These are phyloP conservation scores for Sporothrix globosa DNA, from an alignment of 2,329 filamentous ascomycete genomes.

Conservation along the genomic window DNA sequence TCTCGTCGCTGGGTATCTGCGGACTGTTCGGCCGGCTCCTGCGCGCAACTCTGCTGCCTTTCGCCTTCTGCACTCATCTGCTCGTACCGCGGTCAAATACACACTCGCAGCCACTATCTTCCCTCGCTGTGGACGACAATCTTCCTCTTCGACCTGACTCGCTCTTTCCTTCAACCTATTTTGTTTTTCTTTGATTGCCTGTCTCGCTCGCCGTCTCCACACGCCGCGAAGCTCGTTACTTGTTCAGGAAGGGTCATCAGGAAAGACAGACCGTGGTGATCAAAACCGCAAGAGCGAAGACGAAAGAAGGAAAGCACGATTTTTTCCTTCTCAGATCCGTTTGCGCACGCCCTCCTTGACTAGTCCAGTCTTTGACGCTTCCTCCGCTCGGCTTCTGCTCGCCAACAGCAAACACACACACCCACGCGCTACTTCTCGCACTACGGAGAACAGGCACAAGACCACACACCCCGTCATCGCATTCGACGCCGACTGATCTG, in stretches of 20 bases:
- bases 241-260: conserved; percentile 29
- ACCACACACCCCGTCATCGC: conserved; percentile 16
- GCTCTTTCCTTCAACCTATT: conserved; percentile 33
- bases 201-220: conserved; percentile 26
- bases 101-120: conserved; percentile 44
- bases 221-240: conserved; percentile 16
- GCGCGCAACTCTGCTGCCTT: conserved; percentile 39
- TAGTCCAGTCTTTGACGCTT: conserved; percentile 20
- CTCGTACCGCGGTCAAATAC: conserved; percentile 46
- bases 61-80: conserved; percentile 23
- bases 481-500: conserved; percentile 25
- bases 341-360: conserved; percentile 18
- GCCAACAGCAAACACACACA: conserved; percentile 19
- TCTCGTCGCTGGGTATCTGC: conserved; percentile 16
- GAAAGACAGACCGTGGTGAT: conserved; percentile 22
- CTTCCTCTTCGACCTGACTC: conserved; percentile 23
- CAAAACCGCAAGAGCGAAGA: background rate
- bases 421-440: conserved; percentile 24
- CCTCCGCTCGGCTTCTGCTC: conserved; percentile 25
- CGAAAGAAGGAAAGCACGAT: conserved; percentile 23
- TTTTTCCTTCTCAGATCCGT: conserved; percentile 11
- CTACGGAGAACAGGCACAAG: conserved; percentile 10
- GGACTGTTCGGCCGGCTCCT: conserved; percentile 35
- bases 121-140: conserved; percentile 33
- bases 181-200: conserved; percentile 11